Evolutionary conservation across 257 asterid species (phyloP).

Genomic region (Penstemon barbatus): DNA sequence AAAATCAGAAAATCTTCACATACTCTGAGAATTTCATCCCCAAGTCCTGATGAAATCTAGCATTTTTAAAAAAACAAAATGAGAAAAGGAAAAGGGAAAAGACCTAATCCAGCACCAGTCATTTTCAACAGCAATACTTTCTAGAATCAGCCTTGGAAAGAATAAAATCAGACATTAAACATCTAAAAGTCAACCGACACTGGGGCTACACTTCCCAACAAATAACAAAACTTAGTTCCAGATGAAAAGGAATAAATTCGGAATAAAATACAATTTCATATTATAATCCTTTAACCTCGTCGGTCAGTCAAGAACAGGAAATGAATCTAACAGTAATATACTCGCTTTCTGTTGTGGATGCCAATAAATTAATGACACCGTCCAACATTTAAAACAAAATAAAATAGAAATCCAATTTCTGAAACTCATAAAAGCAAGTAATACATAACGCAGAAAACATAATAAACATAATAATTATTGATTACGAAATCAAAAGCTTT

Average conservation of each 20-base stretch:
- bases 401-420: neutral
- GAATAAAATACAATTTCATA: constrained; percentile 1
- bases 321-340: neutral
- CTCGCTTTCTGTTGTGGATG: too few relatives aligned
- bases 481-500: neutral
- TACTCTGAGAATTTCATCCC: too few relatives aligned
- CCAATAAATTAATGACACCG: too few relatives aligned
- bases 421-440: neutral
- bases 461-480: too few relatives aligned
- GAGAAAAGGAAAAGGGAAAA: too few relatives aligned
- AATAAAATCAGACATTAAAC: constrained; percentile 2
- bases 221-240: neutral
- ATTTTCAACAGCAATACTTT: neutral
- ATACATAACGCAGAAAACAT: neutral
- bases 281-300: neutral
- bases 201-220: constrained; percentile 6
- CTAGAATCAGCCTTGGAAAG: too few relatives aligned
- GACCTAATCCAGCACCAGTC: too few relatives aligned
- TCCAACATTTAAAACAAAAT: neutral
- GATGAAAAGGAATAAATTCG: constrained; percentile 19
- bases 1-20: too few relatives aligned
- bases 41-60: too few relatives aligned
- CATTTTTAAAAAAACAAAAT: too few relatives aligned
- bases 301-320: constrained; percentile 13
- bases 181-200: constrained; percentile 25